These are phyloP conservation scores for Monascus purpureus DNA, from an alignment of 495 filamentous ascomycete genomes.

Conservation along the genomic window DNA sequence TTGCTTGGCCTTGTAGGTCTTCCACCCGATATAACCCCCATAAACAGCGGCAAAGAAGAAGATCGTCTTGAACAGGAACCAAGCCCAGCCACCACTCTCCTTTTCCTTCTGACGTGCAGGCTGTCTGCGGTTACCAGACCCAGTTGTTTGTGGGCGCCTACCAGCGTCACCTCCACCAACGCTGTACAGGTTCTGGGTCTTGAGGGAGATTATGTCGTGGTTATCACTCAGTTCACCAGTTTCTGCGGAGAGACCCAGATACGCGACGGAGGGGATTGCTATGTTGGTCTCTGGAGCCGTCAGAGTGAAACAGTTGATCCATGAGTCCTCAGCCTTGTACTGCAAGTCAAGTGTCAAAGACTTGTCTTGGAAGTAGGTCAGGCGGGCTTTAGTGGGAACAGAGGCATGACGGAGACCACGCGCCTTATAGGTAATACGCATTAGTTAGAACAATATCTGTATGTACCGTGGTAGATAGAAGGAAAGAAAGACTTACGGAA, in stretches of 20 bases:
- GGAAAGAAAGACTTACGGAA: slow-evolving; percentile 44
- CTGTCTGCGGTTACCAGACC: slow-evolving; percentile 21
- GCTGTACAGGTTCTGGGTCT: slow-evolving; percentile 78
- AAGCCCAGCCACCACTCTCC: slow-evolving; percentile 62
- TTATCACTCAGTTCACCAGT: slow-evolving; percentile 95
- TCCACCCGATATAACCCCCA: slow-evolving; percentile 74
- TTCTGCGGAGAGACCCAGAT: slow-evolving; percentile 91
- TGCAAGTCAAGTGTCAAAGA: slow-evolving; percentile 80
- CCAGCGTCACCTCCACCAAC: slow-evolving; percentile 26
- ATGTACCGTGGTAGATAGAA: no score
- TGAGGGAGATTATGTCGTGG: slow-evolving; percentile 87
- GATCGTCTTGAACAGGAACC: slow-evolving; percentile 83
- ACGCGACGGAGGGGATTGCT: slow-evolving; percentile 77
- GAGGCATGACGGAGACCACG: slow-evolving; percentile 70
- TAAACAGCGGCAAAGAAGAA: slow-evolving; percentile 55
- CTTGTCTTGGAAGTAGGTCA: slow-evolving; percentile 97
- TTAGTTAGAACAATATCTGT: neutral
- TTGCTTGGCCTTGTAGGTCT: slow-evolving; percentile 60
- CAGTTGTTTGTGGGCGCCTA: slow-evolving; percentile 25
- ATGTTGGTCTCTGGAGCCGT: slow-evolving; percentile 47
- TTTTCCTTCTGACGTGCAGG: slow-evolving; percentile 15
- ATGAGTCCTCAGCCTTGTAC: slow-evolving; percentile 79
- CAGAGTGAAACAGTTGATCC: slow-evolving; percentile 78
- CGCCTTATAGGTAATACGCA: slow-evolving; percentile 32
- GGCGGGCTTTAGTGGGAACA: slow-evolving; percentile 66